These are phyloP conservation scores for Fusarium globosum DNA, from an alignment of 2,329 filamentous ascomycete genomes.

Conservation along the genomic window DNA sequence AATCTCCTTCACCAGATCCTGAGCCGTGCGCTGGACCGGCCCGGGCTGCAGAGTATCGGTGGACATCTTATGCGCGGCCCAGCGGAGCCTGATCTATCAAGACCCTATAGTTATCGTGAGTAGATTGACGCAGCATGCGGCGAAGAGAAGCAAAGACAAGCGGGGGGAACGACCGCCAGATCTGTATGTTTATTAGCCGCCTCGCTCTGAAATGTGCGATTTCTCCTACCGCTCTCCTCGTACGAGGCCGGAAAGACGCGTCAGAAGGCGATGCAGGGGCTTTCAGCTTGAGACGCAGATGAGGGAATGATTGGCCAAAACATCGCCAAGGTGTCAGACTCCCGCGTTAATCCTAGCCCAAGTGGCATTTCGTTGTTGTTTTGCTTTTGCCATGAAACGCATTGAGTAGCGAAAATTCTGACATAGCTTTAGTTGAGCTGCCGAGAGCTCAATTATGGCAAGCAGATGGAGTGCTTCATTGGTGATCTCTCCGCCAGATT, in stretches of 20 bases:
- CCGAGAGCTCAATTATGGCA: neutral
- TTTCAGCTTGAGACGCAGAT: constrained; percentile 20
- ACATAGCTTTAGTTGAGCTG: neutral
- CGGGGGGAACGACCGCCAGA: neutral
- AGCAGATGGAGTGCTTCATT: neutral
- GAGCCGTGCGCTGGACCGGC: constrained; percentile 9
- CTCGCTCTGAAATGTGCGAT: neutral
- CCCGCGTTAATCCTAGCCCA: constrained; percentile 6
- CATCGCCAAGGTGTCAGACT: constrained; percentile 27
- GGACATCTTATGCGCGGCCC: neutral
- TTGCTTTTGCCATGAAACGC: constrained; percentile 6
- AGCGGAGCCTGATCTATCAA: constrained; percentile 2
- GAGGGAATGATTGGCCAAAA: constrained; percentile 19
- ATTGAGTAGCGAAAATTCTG: neutral
- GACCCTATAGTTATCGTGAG: neutral
- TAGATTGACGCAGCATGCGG: neutral
- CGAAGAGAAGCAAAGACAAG: constrained; percentile 1
- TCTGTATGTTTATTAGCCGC: neutral
- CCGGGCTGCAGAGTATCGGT: neutral
- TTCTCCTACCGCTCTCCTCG: neutral
- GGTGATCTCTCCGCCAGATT: neutral
- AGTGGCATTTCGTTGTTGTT: neutral
- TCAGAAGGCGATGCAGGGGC: constrained; percentile 28
- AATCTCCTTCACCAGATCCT: constrained; percentile 36
- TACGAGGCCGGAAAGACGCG: constrained; percentile 21